Evolutionary conservation across 805 yeast species (phyloP).

Genomic region (Saccharomycopsis oosterbeekiorum): DNA sequence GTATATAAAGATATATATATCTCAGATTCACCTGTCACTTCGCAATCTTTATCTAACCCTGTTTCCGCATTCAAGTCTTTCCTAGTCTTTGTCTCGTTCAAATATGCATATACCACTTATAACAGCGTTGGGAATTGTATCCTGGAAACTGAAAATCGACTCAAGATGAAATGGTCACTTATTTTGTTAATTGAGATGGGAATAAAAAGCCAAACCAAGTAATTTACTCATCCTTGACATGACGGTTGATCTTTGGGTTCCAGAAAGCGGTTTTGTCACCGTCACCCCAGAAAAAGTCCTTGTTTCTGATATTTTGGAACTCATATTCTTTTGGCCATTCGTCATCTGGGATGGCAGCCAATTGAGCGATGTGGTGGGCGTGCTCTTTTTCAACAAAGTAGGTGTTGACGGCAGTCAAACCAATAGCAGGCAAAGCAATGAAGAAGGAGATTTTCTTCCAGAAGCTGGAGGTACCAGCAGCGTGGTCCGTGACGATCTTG

Average conservation of each 20-base stretch:
- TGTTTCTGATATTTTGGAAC: slow-evolving; percentile 82
- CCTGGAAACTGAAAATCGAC: too few species aligned
- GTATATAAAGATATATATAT: too few species aligned
- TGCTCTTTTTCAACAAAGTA: slow-evolving; percentile 78
- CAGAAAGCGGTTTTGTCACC: slow-evolving; percentile 97
- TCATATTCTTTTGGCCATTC: slow-evolving; percentile 91
- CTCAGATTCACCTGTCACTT: too few species aligned
- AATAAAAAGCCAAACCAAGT: background rate
- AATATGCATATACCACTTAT: too few species aligned
- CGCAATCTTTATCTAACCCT: too few species aligned
- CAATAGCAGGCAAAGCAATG: slow-evolving; percentile 76
- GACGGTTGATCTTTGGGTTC: slow-evolving; percentile 89
- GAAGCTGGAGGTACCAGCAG: slow-evolving; percentile 57
- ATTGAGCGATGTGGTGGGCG: slow-evolving; percentile 79
- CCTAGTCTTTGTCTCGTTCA: too few species aligned
- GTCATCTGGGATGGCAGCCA: slow-evolving; percentile 61
- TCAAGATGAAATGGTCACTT: too few species aligned
- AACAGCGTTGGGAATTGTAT: too few species aligned
- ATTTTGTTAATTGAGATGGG: background rate
- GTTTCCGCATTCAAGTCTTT: too few species aligned
- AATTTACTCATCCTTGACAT: slow-evolving; percentile 35
- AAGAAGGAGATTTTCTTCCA: slow-evolving; percentile 82
- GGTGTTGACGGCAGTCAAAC: slow-evolving; percentile 69
- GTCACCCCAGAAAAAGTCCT: slow-evolving; percentile 96
- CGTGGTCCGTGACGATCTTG: slow-evolving; percentile 69